These are phyloP conservation scores for Globisporangium carolinianum DNA, from an alignment of 352 stramenopile species.

Conservation along the genomic window DNA sequence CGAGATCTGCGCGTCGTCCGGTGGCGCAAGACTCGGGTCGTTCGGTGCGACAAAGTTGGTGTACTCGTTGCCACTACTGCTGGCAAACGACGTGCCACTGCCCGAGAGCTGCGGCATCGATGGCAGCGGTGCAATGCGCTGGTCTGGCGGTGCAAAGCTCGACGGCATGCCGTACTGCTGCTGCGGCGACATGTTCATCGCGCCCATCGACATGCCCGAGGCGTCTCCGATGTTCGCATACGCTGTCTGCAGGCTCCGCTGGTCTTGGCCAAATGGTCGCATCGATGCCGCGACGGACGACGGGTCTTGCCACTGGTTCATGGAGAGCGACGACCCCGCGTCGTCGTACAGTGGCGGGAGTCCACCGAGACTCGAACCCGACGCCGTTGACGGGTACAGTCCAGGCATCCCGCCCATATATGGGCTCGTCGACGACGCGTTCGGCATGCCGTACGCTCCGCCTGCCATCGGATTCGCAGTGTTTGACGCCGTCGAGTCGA, in stretches of 20 bases:
- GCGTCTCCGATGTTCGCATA: slow-evolving; percentile 7
- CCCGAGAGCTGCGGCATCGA: slow-evolving; percentile 8
- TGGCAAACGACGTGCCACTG: not conserved
- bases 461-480: slow-evolving; percentile 4
- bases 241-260: slow-evolving; percentile 3
- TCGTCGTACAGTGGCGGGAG: slow-evolving; percentile 23
- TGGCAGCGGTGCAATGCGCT: slow-evolving; percentile 10
- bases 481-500: slow-evolving; percentile 22
- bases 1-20: slow-evolving; percentile 35
- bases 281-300: slow-evolving; percentile 10
- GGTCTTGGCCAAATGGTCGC: slow-evolving; percentile 8
- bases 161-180: slow-evolving; percentile 3
- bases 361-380: slow-evolving; percentile 17
- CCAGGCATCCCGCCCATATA: slow-evolving; percentile 26
- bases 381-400: slow-evolving; percentile 16
- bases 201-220: slow-evolving; percentile 5
- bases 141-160: slow-evolving; percentile 3
- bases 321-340: slow-evolving; percentile 8
- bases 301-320: slow-evolving; percentile 15
- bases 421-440: slow-evolving; percentile 12
- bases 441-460: slow-evolving; percentile 15
- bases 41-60: slow-evolving; percentile 52
- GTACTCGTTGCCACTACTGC: slow-evolving; percentile 7
- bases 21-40: slow-evolving; percentile 30
- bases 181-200: slow-evolving; percentile 7